Evolutionary conservation across 179 eudicot genomes (phyloP), one percentile per base, ranked within the genome.

Genomic region (Patellifolia procumbens): DNA sequence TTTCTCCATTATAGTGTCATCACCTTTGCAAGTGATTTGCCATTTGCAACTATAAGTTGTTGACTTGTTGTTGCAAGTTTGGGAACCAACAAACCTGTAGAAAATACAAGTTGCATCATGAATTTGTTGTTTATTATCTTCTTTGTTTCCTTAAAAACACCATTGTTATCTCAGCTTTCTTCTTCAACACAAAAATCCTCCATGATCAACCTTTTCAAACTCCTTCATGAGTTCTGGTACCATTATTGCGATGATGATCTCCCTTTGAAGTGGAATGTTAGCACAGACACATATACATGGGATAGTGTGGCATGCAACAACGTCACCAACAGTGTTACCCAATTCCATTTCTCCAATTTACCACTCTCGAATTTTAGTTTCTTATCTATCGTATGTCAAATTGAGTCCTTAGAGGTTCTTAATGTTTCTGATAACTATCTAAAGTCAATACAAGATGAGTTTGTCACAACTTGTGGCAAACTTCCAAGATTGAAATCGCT

Each of bases 231-330:
- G 77, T 72, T 60, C 83, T 20, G 78, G 76, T 29, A 28, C 34
- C 58, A 4, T 3, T 37, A 37, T 37, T 37, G 7, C 1, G 42
- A 3, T 1, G 1, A 37, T 7, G 42, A 7, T 60, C 1, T 12
- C 31, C 64, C 72, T 29, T 0, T 45, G 66, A 1, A 70, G 58
- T 90, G 97, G 94, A 83, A 74, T 24, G 17, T 46, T 10, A 74
- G 28, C 46, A 53, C 53, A 16, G 81, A 87, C 78, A 92, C 97
- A 39, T 93, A 97, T 76, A 86, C 81, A 39, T 93, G 98, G 98
- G 24, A 31, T 15, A 90, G 92, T 60, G 90, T 93, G 65, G 45
- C 62, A 8, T 93, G 98, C 83, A 64, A 2, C 20, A 76, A 17
- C 52, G 26, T 45, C 70, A 26, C 17, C 65, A 29, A n/a, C 68